Conservation (phyloP, 2,329 filamentous ascomycete species). For the Hirsutella minnesotensis region DNA sequence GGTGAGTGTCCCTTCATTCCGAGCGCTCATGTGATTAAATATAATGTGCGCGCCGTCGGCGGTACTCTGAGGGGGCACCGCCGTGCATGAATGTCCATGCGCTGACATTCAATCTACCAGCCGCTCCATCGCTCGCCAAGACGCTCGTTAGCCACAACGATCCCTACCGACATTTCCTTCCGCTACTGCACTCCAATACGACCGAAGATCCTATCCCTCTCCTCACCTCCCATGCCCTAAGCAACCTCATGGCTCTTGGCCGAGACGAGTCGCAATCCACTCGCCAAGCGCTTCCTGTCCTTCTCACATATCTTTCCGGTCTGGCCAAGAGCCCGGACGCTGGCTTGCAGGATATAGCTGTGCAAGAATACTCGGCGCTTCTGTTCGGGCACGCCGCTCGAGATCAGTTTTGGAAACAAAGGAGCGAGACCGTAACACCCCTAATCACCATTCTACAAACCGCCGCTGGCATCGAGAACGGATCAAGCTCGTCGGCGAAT, state of each 20-base stretch:
- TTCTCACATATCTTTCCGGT: constrained; percentile 77
- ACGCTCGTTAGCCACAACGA: constrained; percentile 64
- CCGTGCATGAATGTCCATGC: too few relatives aligned
- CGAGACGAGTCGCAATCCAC: constrained; percentile 54
- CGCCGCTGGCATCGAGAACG: constrained; percentile 60
- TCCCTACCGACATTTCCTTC: constrained; percentile 74
- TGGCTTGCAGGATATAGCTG: constrained; percentile 87
- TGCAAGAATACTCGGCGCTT: constrained; percentile 79
- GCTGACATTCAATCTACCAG: constrained; percentile 30
- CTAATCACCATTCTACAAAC: constrained; percentile 73
- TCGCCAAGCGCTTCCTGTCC: constrained; percentile 64
- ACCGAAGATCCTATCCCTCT: constrained; percentile 73
- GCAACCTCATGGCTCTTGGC: constrained; percentile 61
- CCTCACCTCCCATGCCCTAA: constrained; percentile 77
- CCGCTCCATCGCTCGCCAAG: constrained; percentile 66
- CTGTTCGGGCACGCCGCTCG: constrained; percentile 65
- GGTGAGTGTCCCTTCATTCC: constrained; percentile 37
- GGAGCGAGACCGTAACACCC: constrained; percentile 72
- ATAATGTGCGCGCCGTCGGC: too few relatives aligned
- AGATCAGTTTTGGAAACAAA: constrained; percentile 81
- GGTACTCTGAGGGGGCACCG: too few relatives aligned
- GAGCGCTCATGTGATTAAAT: too few relatives aligned
- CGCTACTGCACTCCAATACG: constrained; percentile 70
- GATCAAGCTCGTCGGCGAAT: constrained; percentile 47
- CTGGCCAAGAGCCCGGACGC: constrained; percentile 78